Percentiles rank a stretch among this genome's conserved stretches.
These are phyloP conservation scores for Neurospora sp. DNA, from an alignment of 495 filamentous ascomycete species.

Conservation along the genomic window DNA sequence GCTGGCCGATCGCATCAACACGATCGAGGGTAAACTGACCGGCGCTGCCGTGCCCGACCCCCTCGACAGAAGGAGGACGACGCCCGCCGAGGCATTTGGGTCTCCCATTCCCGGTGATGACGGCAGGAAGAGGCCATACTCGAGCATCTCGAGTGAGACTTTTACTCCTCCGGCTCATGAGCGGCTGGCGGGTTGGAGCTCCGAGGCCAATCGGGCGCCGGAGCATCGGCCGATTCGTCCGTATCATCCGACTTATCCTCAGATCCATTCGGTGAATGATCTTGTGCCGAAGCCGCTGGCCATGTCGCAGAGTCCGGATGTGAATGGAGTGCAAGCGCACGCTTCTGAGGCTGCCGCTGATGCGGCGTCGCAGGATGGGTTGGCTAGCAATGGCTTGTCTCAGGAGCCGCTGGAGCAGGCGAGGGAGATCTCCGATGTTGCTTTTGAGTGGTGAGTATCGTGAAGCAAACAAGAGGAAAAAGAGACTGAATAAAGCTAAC, in stretches of 20 bases:
- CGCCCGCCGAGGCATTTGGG: conserved; percentile 27
- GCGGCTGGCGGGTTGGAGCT: conserved; percentile 19
- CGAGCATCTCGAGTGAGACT: conserved; percentile 33
- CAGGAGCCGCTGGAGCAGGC: conserved; percentile 19
- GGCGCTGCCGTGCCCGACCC: conserved; percentile 18
- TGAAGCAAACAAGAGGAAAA: neutral
- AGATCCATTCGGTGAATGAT: conserved; percentile 32
- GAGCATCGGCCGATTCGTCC: conserved; percentile 34
- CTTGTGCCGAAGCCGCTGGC: conserved; percentile 24
- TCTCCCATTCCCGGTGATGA: conserved; percentile 24
- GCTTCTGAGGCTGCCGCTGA: conserved; percentile 5
- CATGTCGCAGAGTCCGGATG: neutral
- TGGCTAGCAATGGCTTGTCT: conserved; percentile 3
- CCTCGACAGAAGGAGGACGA: conserved; percentile 18
- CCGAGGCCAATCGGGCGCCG: conserved; percentile 4
- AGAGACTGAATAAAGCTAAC: neutral
- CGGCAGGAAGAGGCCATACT: conserved; percentile 34
- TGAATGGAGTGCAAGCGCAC: neutral
- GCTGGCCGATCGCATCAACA: conserved; percentile 76
- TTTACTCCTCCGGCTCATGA: conserved; percentile 23
- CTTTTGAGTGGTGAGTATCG: conserved; percentile 35
- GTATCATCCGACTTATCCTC: conserved; percentile 18
- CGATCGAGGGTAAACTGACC: conserved; percentile 56
- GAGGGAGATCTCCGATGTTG: conserved; percentile 32
- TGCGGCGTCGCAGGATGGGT: conserved; percentile 6